Evolutionary conservation across 805 yeast species (phyloP).

Genomic region (Candida khao-thaluensis): DNA sequence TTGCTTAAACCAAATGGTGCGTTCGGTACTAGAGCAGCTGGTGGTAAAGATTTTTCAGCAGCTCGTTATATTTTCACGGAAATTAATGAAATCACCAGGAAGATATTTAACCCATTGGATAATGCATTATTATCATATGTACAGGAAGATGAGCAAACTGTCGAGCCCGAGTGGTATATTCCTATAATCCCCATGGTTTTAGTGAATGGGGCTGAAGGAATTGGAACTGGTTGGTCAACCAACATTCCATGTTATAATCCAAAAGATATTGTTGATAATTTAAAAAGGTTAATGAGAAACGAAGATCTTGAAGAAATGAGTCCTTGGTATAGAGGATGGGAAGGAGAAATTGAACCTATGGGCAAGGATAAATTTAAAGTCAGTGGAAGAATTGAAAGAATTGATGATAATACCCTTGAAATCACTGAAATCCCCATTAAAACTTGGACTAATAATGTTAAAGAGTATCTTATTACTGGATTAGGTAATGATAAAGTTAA

Average conservation of each 20-base stretch:
- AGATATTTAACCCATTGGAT: slow-evolving; percentile 76
- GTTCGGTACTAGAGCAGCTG: slow-evolving; percentile 93
- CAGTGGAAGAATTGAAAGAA: slow-evolving; percentile 76
- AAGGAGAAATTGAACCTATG: slow-evolving; percentile 68
- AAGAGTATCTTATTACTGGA: slow-evolving; percentile 76
- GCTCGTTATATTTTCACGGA: slow-evolving; percentile 94
- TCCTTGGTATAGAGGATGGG: slow-evolving; percentile 98
- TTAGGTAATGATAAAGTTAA: slow-evolving; percentile 71
- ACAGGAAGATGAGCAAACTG: slow-evolving; percentile 90
- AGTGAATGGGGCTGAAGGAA: slow-evolving; percentile 96
- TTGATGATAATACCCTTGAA: slow-evolving; percentile 76
- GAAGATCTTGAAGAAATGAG: slow-evolving; percentile 69
- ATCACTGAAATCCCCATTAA: slow-evolving; percentile 91
- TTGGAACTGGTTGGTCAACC: slow-evolving; percentile 99
- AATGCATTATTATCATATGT: slow-evolving; percentile 73
- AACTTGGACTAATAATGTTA: slow-evolving; percentile 89
- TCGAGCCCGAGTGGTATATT: slow-evolving; percentile 93
- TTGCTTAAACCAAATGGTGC: slow-evolving; percentile 87
- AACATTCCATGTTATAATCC: slow-evolving; percentile 91
- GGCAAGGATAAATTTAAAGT: slow-evolving; percentile 70
- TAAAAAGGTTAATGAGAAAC: slow-evolving; percentile 69
- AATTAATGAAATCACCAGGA: slow-evolving; percentile 69
- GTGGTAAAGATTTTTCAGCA: slow-evolving; percentile 99
- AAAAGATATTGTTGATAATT: slow-evolving; percentile 69
- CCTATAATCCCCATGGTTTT: slow-evolving; percentile 95